Percentiles rank a stretch among this genome's conserved stretches.
Conservation (phyloP, 1,284 basidiomycete species). For the Boletus sp. region DNA sequence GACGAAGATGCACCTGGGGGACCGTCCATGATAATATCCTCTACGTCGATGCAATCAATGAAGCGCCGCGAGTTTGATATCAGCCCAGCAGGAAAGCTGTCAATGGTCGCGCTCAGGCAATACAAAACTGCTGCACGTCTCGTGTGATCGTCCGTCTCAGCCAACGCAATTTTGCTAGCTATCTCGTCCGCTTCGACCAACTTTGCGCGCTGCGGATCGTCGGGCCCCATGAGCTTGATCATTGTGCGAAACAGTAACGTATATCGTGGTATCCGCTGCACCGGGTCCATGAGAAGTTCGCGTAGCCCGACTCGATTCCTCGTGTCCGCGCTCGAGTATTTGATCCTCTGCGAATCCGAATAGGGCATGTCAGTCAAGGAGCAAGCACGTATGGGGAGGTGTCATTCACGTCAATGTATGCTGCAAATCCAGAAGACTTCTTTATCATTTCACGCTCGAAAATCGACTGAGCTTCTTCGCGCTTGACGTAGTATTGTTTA, state of each 20-base stretch:
- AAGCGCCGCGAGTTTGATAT: constrained; percentile 85
- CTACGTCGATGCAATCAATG: constrained; percentile 92
- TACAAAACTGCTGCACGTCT: constrained; percentile 87
- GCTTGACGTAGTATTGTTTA: constrained; percentile 85
- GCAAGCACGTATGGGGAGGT: constrained; percentile 5
- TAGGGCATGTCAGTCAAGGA: constrained; percentile 15
- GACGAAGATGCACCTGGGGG: constrained; percentile 42
- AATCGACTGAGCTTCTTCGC: constrained; percentile 89
- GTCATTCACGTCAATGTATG: constrained; percentile 76
- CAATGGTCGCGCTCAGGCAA: constrained; percentile 80
- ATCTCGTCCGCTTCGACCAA: constrained; percentile 84
- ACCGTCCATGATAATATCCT: constrained; percentile 68
- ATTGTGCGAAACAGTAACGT: constrained; percentile 90
- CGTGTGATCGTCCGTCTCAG: constrained; percentile 90
- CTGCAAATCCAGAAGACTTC: constrained; percentile 71
- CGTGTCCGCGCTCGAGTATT: constrained; percentile 80
- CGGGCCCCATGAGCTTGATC: constrained; percentile 79
- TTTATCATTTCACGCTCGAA: constrained; percentile 82
- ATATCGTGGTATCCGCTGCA: constrained; percentile 97
- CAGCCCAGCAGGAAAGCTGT: constrained; percentile 85
- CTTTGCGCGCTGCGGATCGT: constrained; percentile 76
- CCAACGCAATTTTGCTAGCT: constrained; percentile 87
- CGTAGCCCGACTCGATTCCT: constrained; percentile 86
- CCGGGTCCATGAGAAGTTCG: constrained; percentile 97
- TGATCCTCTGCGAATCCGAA: constrained; percentile 61